These are phyloP conservation scores for Mycena epipterygia DNA, from an alignment of 768 basidiomycete species.

Conservation along the genomic window DNA sequence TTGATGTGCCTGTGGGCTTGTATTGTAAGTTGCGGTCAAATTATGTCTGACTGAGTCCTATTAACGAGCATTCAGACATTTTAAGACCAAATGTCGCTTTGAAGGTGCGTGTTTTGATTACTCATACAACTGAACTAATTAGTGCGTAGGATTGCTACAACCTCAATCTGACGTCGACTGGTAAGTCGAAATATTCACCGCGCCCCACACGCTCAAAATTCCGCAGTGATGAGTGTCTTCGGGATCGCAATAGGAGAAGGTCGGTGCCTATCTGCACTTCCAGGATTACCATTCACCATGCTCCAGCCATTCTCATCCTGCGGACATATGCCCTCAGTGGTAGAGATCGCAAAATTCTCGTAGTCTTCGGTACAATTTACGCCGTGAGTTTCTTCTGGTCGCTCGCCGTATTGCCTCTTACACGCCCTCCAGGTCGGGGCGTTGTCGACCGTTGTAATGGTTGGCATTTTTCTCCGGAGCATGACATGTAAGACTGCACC, in stretches of 20 bases:
- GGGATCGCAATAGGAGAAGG: constrained; percentile 17
- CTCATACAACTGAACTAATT: neutral
- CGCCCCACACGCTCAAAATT: neutral
- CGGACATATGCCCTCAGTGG: constrained; percentile 13
- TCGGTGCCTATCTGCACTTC: neutral
- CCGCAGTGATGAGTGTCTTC: constrained; percentile 16
- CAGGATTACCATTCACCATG: neutral
- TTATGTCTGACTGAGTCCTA: neutral
- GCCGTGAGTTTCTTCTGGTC: neutral
- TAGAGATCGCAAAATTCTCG: neutral
- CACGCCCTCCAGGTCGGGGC: neutral
- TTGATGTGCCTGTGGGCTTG: constrained; percentile 14
- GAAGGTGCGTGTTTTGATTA: neutral
- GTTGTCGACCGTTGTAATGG: neutral
- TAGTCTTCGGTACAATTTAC: constrained; percentile 4
- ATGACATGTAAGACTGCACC: constrained; percentile 9
- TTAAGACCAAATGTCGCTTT: neutral
- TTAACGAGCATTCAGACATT: neutral
- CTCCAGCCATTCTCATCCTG: constrained; percentile 14
- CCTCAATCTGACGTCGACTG: neutral
- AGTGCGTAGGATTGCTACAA: constrained; percentile 2
- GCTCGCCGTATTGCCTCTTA: neutral
- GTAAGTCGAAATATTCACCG: neutral
- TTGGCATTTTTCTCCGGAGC: constrained; percentile 6
- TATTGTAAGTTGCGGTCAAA: neutral